Evolutionary conservation across 2,329 filamentous ascomycete genomes (phyloP).

Genomic region (Cordyceps cicadae): DNA sequence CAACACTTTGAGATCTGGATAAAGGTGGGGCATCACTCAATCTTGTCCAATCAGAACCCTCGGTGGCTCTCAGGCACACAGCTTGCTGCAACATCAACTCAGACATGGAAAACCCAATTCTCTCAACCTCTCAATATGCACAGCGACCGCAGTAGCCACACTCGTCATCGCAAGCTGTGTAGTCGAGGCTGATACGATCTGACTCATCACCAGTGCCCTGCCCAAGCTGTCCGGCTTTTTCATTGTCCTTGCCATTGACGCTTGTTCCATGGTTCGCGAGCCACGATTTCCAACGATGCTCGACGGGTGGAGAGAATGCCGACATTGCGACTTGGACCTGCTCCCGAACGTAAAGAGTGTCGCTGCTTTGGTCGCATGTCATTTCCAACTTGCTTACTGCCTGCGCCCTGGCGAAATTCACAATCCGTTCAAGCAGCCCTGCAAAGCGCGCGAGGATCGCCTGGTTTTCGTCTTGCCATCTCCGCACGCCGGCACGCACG

Average conservation of each 20-base stretch:
- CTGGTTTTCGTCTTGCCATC: constrained; percentile 24
- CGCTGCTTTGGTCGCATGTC: constrained; percentile 10
- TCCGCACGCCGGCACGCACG: constrained; percentile 17
- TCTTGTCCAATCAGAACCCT: no score
- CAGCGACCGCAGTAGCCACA: constrained; percentile 21
- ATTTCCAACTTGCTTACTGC: constrained; percentile 19
- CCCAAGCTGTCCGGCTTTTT: neutral
- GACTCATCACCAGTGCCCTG: constrained; percentile 2
- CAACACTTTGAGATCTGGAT: no score
- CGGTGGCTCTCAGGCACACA: no score
- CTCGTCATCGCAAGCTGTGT: constrained; percentile 9
- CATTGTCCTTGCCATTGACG: neutral
- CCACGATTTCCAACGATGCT: constrained; percentile 17
- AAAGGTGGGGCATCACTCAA: no score
- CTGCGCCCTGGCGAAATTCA: constrained; percentile 13
- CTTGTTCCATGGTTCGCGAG: neutral
- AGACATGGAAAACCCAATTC: neutral
- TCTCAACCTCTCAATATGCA: constrained; percentile 13
- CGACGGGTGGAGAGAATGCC: constrained; percentile 20
- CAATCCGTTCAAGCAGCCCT: constrained; percentile 17
- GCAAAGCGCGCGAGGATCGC: constrained; percentile 19
- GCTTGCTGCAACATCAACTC: neutral
- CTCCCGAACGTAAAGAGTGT: constrained; percentile 18
- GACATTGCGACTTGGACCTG: constrained; percentile 16
- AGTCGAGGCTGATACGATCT: constrained; percentile 13